A percentile compares a stretch with the other conserved stretches of the same genome.
Evolutionary conservation across 2,329 filamentous ascomycete genomes (phyloP).

Genomic region (Fusarium veterinarium): DNA sequence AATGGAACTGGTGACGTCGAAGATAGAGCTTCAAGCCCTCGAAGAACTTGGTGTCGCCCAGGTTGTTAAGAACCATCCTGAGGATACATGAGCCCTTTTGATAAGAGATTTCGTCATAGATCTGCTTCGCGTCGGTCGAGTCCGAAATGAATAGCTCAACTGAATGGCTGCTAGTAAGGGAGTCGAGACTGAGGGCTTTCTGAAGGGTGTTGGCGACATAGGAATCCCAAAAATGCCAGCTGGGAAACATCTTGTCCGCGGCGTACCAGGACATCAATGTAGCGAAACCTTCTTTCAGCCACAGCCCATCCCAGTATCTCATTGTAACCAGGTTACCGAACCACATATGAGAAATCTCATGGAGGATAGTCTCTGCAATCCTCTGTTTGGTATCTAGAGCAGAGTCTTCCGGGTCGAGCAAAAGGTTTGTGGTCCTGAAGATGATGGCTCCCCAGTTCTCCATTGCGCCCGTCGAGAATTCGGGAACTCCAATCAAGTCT

Average conservation of each 20-base stretch:
- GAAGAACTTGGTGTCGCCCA: background rate
- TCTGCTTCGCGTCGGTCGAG: background rate
- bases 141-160: background rate
- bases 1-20: background rate
- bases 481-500: background rate
- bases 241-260: background rate
- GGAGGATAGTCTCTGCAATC: rapidly evolving
- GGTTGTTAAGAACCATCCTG: rapidly evolving
- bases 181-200: background rate
- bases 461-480: rapidly evolving
- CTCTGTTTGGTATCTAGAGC: rapidly evolving
- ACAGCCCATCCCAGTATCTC: background rate
- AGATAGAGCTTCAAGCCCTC: background rate
- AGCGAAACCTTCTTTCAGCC: background rate
- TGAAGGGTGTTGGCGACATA: background rate
- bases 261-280: background rate
- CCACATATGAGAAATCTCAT: background rate
- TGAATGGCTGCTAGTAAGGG: background rate
- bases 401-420: background rate
- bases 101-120: background rate
- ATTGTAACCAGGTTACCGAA: background rate
- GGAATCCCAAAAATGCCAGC: background rate
- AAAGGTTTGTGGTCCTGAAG: rapidly evolving
- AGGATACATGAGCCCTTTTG: background rate
- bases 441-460: background rate